phyloP scores from a whole-genome alignment of 1,139 yeast species.

The Yamadazyma songkhlaensis region DNA sequence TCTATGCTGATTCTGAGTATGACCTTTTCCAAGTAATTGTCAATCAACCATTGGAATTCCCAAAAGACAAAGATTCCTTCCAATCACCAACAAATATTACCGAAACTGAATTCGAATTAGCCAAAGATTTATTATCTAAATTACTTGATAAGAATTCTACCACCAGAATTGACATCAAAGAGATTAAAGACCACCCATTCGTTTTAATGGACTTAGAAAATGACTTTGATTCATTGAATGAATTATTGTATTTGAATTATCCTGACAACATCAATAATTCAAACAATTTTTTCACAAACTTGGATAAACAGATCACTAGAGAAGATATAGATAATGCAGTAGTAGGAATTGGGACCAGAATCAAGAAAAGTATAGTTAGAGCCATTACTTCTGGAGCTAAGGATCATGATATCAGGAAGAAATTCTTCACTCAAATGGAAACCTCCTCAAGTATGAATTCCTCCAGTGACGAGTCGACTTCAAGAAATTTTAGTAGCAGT shows the following conservation, averaged over 20 bases:
- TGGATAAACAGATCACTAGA: conserved; percentile 12
- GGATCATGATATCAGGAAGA: conserved; percentile 26
- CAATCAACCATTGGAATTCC: conserved; percentile 59
- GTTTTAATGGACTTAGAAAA: conserved; percentile 58
- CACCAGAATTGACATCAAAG: conserved; percentile 65
- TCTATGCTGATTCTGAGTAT: conserved; percentile 84
- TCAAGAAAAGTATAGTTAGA: conserved; percentile 57
- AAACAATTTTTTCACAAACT: conserved; percentile 7
- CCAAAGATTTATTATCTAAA: conserved; percentile 62
- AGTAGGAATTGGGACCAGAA: conserved; percentile 69
- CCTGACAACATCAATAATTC: conserved; percentile 7
- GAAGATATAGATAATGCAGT: conserved; percentile 60
- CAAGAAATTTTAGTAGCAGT: conserved; percentile 8
- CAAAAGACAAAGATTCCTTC: conserved; percentile 42
- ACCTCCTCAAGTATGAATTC: conserved; percentile 22
- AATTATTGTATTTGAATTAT: conserved; percentile 34
- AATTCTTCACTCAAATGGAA: conserved; percentile 26
- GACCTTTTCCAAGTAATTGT: conserved; percentile 84
- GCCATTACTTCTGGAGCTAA: conserved; percentile 41
- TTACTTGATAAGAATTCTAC: conserved; percentile 71
- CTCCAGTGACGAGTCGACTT: conserved; percentile 37
- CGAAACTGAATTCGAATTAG: conserved; percentile 53
- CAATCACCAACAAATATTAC: conserved; percentile 39
- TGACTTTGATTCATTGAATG: conserved; percentile 37
- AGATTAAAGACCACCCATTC: conserved; percentile 81